Evolutionary conservation across 768 basidiomycete genomes (phyloP).

Genomic region (Phlebiopsis gigantea): DNA sequence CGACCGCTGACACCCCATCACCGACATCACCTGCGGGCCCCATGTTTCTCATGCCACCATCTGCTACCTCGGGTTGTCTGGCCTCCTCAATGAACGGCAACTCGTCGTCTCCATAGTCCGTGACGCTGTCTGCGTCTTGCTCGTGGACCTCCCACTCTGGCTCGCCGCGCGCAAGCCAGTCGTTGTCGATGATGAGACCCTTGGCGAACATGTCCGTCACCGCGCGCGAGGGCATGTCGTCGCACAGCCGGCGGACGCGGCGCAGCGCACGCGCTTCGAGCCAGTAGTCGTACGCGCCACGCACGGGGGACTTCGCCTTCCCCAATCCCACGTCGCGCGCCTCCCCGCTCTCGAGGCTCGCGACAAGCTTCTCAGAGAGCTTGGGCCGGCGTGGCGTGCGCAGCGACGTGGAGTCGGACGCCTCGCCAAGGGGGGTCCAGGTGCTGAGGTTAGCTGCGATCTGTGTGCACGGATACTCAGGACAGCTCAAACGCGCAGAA

Average conservation of each 20-base stretch:
- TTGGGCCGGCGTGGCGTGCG: slow-evolving; percentile 26
- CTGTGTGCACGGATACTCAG: slow-evolving; percentile 27
- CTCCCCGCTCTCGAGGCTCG: slow-evolving; percentile 10
- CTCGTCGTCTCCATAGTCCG: too few relatives aligned
- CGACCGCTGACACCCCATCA: not conserved
- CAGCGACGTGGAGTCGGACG: slow-evolving; percentile 37
- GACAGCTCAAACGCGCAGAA: slow-evolving; percentile 7
- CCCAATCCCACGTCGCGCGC: slow-evolving; percentile 17
- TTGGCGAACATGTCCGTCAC: slow-evolving; percentile 42
- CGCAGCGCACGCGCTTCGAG: slow-evolving; percentile 20
- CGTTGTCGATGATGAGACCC: slow-evolving; percentile 38
- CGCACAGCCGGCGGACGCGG: slow-evolving; percentile 31
- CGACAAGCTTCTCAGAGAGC: slow-evolving; percentile 18
- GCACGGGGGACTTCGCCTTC: slow-evolving; percentile 19
- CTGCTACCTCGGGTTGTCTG: not conserved
- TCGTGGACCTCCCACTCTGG: slow-evolving; percentile 1
- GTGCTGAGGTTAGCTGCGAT: slow-evolving; percentile 41
- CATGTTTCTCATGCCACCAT: not conserved
- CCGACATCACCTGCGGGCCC: not conserved
- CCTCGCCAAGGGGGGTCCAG: slow-evolving; percentile 28
- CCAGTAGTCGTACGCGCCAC: slow-evolving; percentile 42
- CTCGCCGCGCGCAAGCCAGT: slow-evolving; percentile 3
- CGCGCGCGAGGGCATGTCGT: slow-evolving; percentile 42
- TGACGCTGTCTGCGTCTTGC: not conserved
- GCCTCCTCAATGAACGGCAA: not conserved